phyloP scores from a whole-genome alignment of 805 yeast genomes.

The Saturnispora galanensis region DNA sequence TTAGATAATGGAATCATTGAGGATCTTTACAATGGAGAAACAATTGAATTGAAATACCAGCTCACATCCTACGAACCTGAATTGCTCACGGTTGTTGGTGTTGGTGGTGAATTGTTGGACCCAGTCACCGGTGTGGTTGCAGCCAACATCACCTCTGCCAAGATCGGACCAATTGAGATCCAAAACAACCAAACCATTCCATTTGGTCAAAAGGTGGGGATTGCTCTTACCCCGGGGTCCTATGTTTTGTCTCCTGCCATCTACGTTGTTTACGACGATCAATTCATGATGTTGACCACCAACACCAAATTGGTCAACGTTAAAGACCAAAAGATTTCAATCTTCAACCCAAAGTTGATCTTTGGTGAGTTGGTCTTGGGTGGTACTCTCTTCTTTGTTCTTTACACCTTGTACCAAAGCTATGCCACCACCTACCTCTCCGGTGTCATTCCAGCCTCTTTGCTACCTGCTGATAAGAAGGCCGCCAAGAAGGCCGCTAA shows the following conservation, averaged over 20 bases:
- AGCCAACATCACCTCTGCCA: constrained; percentile 56
- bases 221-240: constrained; percentile 47
- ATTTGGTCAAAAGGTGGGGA: constrained; percentile 51
- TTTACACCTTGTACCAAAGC: constrained; percentile 35
- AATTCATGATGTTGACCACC: constrained; percentile 45
- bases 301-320: constrained; percentile 49
- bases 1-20: constrained; percentile 34
- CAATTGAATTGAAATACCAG: constrained; percentile 39
- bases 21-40: constrained; percentile 41
- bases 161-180: constrained; percentile 50
- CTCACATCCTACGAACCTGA: constrained; percentile 45
- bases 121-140: constrained; percentile 40
- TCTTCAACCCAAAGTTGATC: constrained; percentile 64
- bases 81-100: constrained; percentile 48
- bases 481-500: constrained; percentile 17
- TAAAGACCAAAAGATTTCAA: constrained; percentile 54
- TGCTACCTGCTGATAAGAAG: constrained; percentile 22
- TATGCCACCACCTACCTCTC: constrained; percentile 41
- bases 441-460: constrained; percentile 26
- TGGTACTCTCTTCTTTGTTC: constrained; percentile 38
- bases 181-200: constrained; percentile 37
- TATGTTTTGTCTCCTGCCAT: constrained; percentile 53
- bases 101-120: constrained; percentile 55
- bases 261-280: constrained; percentile 40
- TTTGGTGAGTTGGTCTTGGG: constrained; percentile 47